A percentile compares a stretch with the other conserved stretches of the same genome.
Evolutionary conservation across 2,329 filamentous ascomycete genomes (phyloP).

Genomic region (Aspergillus piperis): DNA sequence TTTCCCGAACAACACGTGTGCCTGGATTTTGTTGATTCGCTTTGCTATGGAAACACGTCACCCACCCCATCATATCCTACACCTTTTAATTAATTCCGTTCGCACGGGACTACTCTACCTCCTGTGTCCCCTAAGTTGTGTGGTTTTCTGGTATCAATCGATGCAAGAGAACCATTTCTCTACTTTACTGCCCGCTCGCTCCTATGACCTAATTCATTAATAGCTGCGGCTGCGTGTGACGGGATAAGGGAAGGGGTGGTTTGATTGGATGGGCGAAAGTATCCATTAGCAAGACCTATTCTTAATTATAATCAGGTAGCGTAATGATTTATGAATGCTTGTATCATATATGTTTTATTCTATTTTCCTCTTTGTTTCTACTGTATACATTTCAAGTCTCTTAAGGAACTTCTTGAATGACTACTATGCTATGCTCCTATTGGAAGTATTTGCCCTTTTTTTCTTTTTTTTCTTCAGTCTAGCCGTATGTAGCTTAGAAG

Average conservation of each 20-base stretch:
- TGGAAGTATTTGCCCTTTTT: too few relatives aligned
- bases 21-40: neutral
- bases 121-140: neutral
- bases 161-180: neutral
- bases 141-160: neutral
- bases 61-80: neutral
- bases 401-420: neutral
- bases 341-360: slow-evolving; percentile 9
- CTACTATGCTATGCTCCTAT: too few relatives aligned
- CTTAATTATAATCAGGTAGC: slow-evolving; percentile 26
- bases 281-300: slow-evolving; percentile 19
- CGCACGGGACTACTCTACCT: neutral
- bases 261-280: neutral
- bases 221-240: neutral
- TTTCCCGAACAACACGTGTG: neutral
- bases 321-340: slow-evolving; percentile 26
- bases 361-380: neutral
- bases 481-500: too few relatives aligned
- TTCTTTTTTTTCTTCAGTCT: too few relatives aligned
- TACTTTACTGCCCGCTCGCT: neutral
- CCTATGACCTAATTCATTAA: neutral
- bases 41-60: slow-evolving; percentile 12
- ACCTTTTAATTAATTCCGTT: too few relatives aligned
- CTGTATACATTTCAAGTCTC: neutral
- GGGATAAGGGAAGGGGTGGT: neutral